phyloP scores from a whole-genome alignment of 75 land plant species.

The Picea sitchensis region DNA sequence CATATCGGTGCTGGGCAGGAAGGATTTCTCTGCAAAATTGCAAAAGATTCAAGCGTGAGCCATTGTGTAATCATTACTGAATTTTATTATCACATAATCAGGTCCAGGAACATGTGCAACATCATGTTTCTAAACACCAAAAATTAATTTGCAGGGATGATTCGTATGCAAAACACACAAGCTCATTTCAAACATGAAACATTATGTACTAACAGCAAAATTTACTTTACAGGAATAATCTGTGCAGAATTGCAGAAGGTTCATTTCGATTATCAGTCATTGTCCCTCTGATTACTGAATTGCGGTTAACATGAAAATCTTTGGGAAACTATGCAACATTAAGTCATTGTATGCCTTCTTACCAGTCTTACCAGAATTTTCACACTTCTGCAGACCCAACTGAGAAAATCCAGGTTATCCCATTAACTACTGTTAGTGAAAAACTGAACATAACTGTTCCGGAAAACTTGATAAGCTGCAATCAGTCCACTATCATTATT shows the following conservation, averaged over 20 bases:
- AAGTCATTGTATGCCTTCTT: not conserved
- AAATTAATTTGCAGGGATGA: not conserved
- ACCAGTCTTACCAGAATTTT: not conserved
- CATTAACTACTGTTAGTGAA: not conserved
- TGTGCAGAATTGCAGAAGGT: too few relatives aligned
- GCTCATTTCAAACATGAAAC: not conserved
- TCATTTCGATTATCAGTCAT: too few relatives aligned
- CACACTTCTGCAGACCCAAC: not conserved
- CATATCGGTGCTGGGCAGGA: not conserved
- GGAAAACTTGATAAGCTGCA: too few relatives aligned
- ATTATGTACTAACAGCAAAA: not conserved
- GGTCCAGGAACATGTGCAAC: not conserved
- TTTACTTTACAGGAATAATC: not conserved
- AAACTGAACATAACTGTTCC: not conserved
- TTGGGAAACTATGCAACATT: not conserved
- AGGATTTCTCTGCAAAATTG: conserved; percentile 4
- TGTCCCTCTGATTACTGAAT: too few relatives aligned
- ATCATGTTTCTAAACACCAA: not conserved
- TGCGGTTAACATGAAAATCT: too few relatives aligned
- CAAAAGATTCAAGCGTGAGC: not conserved
- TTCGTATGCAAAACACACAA: not conserved
- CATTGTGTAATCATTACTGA: too few relatives aligned
- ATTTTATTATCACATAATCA: not conserved
- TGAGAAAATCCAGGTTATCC: not conserved
- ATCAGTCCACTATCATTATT: too few relatives aligned